Percentiles rank a stretch among this genome's conserved stretches.
phyloP scores from a whole-genome alignment of 2,329 filamentous ascomycete species.

The Penicillium sp. region DNA sequence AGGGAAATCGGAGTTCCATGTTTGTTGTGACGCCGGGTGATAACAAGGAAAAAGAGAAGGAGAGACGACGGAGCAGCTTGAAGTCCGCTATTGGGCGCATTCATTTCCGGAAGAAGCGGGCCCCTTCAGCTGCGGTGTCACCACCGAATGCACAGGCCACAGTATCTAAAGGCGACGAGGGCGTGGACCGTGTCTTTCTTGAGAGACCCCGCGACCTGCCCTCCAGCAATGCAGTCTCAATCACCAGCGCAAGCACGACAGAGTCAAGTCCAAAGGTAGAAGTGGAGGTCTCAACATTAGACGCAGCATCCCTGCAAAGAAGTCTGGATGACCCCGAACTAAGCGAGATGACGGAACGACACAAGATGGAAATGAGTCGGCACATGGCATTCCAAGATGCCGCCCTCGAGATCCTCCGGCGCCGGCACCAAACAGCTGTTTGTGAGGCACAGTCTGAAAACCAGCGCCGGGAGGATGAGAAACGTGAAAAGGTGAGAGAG shows the following conservation, averaged over 20 bases:
- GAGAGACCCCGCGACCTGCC: conserved; percentile 20
- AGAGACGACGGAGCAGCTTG: conserved; percentile 32
- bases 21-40: conserved; percentile 29
- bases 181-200: conserved; percentile 39
- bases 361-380: conserved; percentile 30
- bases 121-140: conserved; percentile 28
- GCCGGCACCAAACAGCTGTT: conserved; percentile 31
- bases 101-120: conserved; percentile 36
- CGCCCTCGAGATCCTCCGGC: conserved; percentile 30
- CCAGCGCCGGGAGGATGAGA: conserved; percentile 34
- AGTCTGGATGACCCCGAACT: conserved; percentile 35
- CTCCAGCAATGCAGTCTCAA: conserved; percentile 1
- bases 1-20: conserved; percentile 26
- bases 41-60: conserved; percentile 33
- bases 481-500: conserved; percentile 41
- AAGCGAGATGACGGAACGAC: conserved; percentile 31
- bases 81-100: conserved; percentile 38
- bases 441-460: conserved; percentile 31
- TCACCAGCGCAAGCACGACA: conserved; percentile 14
- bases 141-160: conserved; percentile 31
- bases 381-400: conserved; percentile 38
- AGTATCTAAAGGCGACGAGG: conserved; percentile 25
- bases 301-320: conserved; percentile 35
- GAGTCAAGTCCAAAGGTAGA: conserved; percentile 27
- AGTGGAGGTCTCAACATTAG: conserved; percentile 37